phyloP scores from a whole-genome alignment of 2,329 filamentous ascomycete species.

The Kalaharituber pfeilii region DNA sequence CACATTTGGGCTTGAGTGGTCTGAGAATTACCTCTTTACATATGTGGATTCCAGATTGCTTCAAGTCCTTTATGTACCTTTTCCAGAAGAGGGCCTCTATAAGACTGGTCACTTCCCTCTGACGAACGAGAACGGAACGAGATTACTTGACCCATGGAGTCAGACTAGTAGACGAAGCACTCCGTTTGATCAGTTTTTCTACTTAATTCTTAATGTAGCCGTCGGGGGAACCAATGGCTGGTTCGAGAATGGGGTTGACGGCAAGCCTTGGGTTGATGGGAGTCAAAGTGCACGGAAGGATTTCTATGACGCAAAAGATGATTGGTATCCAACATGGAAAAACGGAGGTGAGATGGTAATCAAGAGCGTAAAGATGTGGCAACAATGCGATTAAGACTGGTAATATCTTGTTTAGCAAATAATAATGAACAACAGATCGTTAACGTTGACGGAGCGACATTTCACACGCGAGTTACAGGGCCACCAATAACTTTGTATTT shows the following conservation, averaged over 20 bases:
- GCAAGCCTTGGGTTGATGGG: conserved; percentile 64
- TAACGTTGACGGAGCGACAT: too few species aligned
- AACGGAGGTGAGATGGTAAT: conserved; percentile 42
- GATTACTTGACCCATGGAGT: conserved; percentile 46
- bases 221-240: conserved; percentile 68
- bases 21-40: conserved; percentile 71
- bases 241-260: conserved; percentile 54
- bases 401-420: too few species aligned
- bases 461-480: too few species aligned
- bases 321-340: conserved; percentile 57
- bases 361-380: conserved; percentile 52
- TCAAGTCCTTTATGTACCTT: conserved; percentile 65
- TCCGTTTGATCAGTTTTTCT: conserved; percentile 61
- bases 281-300: conserved; percentile 50
- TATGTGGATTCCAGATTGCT: conserved; percentile 66
- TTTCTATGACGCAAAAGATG: conserved; percentile 52
- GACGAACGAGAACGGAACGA: conserved; percentile 46
- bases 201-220: conserved; percentile 57
- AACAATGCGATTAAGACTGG: conserved; percentile 51
- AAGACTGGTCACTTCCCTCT: conserved; percentile 49
- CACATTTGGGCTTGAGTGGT: conserved; percentile 72
- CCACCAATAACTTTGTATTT: not conserved
- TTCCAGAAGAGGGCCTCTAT: conserved; percentile 48
- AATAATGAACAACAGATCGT: too few species aligned
- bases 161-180: conserved; percentile 43